phyloP scores from a whole-genome alignment of 352 stramenopile species.

The Thalassiosira livingstoniorum region DNA sequence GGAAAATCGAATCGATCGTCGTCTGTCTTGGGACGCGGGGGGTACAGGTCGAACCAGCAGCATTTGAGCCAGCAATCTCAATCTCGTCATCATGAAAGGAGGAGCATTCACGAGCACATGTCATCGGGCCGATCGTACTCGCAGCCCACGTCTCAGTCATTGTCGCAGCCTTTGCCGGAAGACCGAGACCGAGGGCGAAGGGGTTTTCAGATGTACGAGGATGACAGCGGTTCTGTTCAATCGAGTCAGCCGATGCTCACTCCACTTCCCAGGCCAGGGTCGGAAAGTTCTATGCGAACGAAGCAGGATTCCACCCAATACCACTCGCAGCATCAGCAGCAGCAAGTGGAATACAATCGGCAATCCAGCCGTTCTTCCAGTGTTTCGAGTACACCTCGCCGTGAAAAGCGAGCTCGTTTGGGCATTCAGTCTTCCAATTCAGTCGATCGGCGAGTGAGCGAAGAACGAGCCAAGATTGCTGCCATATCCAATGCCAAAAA shows the following conservation, averaged over 20 bases:
- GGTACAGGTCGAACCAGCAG: neutral
- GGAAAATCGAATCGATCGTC: neutral
- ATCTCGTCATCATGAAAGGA: neutral
- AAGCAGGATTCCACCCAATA: too few relatives aligned
- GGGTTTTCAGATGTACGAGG: neutral
- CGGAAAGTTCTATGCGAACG: too few relatives aligned
- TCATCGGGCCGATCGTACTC: neutral
- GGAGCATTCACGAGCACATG: neutral
- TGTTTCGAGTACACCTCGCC: neutral
- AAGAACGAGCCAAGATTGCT: too few relatives aligned
- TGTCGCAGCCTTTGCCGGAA: neutral
- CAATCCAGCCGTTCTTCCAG: neutral
- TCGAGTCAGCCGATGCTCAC: neutral
- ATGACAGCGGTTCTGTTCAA: neutral
- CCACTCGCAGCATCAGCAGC: neutral
- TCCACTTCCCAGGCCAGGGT: too few relatives aligned
- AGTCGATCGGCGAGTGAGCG: too few relatives aligned
- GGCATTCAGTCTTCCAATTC: too few relatives aligned
- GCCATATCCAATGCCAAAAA: too few relatives aligned
- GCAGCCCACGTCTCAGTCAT: neutral
- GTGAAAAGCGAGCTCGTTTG: neutral
- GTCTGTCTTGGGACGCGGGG: too few relatives aligned
- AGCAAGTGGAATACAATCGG: neutral
- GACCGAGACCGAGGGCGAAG: neutral
- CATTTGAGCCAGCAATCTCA: neutral